These are phyloP conservation scores for Fusarium redolens DNA, from an alignment of 2,329 filamentous ascomycete species.

Conservation along the genomic window DNA sequence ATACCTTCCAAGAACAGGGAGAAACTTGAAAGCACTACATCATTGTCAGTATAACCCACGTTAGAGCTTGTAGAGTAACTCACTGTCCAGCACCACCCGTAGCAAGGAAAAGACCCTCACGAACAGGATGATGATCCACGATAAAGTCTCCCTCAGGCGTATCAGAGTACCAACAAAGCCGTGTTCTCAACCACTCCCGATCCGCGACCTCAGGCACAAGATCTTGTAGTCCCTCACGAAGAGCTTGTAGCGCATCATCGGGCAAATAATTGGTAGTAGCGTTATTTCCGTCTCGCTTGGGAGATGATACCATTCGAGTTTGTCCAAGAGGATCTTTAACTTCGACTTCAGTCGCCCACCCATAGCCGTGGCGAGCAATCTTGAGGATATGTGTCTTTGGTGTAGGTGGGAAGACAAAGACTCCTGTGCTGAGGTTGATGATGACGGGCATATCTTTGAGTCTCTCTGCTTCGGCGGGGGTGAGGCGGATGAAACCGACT, in stretches of 20 bases:
- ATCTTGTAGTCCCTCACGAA: slow-evolving; percentile 62
- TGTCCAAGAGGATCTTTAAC: slow-evolving; percentile 28
- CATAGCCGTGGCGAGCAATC: slow-evolving; percentile 69
- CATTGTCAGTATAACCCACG: neutral
- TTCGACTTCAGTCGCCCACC: slow-evolving; percentile 56
- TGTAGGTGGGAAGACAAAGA: slow-evolving; percentile 66
- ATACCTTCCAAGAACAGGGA: slow-evolving; percentile 34
- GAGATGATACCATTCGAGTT: slow-evolving; percentile 46
- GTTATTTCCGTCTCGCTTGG: slow-evolving; percentile 51
- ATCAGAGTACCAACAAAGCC: slow-evolving; percentile 74
- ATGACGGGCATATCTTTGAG: slow-evolving; percentile 69
- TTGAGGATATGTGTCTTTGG: slow-evolving; percentile 64
- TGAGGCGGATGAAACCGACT: slow-evolving; percentile 72
- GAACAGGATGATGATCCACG: slow-evolving; percentile 65
- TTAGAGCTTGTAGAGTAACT: neutral
- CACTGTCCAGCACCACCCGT: slow-evolving; percentile 52
- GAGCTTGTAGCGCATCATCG: slow-evolving; percentile 62
- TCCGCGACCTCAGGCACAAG: slow-evolving; percentile 66
- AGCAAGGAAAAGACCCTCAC: slow-evolving; percentile 59
- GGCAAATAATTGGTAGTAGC: slow-evolving; percentile 57
- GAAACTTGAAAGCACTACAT: slow-evolving; percentile 37
- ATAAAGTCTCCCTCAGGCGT: slow-evolving; percentile 73
- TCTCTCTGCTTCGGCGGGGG: slow-evolving; percentile 64
- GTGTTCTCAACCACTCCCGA: slow-evolving; percentile 61
- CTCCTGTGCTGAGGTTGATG: slow-evolving; percentile 64